Evolutionary conservation across 306 rosid genomes (phyloP).

Genomic region (Parietaria judaica): DNA sequence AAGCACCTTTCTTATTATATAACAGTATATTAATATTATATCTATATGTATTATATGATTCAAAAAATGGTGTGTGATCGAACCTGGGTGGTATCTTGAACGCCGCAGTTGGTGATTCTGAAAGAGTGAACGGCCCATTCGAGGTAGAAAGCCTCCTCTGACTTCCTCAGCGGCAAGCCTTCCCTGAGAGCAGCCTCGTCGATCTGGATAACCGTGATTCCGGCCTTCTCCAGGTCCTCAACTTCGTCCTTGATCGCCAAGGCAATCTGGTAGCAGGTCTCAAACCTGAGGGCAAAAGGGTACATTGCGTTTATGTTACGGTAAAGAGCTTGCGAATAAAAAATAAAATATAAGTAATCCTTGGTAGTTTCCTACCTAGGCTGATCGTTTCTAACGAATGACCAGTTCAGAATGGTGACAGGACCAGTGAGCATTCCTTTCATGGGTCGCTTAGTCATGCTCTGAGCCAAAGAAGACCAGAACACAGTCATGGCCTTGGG

Average conservation of each 20-base stretch:
- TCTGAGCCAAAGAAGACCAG: constrained; percentile 84
- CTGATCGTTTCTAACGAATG: constrained; percentile 77
- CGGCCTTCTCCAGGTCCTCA: constrained; percentile 81
- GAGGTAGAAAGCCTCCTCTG: constrained; percentile 64
- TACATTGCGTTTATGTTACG: background rate
- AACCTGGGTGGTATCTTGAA: constrained; percentile 70
- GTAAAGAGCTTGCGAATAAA: background rate
- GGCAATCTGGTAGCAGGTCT: constrained; percentile 87
- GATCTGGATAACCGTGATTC: constrained; percentile 67
- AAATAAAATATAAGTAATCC: background rate
- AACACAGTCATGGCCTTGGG: constrained; percentile 89
- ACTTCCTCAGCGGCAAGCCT: constrained; percentile 72
- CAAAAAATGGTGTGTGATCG: too few species aligned
- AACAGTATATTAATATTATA: too few species aligned
- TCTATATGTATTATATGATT: too few species aligned
- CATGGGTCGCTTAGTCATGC: constrained; percentile 76
- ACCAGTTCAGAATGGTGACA: constrained; percentile 85
- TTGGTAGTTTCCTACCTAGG: constrained; percentile 43
- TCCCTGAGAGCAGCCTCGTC: constrained; percentile 91
- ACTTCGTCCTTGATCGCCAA: constrained; percentile 88
- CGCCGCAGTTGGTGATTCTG: constrained; percentile 72
- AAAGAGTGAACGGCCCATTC: constrained; percentile 88
- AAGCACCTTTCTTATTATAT: too few species aligned
- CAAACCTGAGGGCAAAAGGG: constrained; percentile 35
- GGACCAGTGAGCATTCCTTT: constrained; percentile 95